Conservation (phyloP, 495 filamentous ascomycete species). For the Peziza echinospora region DNA sequence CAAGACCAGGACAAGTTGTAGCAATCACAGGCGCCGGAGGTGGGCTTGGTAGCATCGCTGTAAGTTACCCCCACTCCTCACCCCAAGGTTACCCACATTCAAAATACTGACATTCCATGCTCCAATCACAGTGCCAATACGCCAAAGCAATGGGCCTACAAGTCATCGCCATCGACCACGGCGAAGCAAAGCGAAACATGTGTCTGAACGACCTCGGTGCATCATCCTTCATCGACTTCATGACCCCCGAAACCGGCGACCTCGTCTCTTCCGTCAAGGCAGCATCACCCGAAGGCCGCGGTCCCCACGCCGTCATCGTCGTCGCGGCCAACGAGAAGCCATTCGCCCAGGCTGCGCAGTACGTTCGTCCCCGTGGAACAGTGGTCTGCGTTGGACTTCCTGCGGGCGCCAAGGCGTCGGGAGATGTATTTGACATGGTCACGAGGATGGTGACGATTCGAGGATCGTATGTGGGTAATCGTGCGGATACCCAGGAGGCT, state of each 20-base stretch:
- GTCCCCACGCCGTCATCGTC: conserved; percentile 71
- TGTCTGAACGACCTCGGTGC: conserved; percentile 43
- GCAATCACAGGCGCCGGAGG: conserved; percentile 80
- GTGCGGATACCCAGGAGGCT: conserved; percentile 63
- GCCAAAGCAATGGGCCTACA: conserved; percentile 73
- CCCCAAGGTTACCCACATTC: not conserved
- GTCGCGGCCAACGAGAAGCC: conserved; percentile 67
- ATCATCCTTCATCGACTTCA: conserved; percentile 55
- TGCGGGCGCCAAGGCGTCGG: conserved; percentile 43
- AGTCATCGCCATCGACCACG: conserved; percentile 56
- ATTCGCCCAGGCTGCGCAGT: conserved; percentile 80
- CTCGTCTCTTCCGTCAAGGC: conserved; percentile 65
- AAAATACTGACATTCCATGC: not conserved
- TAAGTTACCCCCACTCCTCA: conserved; percentile 1
- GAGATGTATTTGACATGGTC: conserved; percentile 70
- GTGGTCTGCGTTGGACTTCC: conserved; percentile 77
- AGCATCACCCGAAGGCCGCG: conserved; percentile 52
- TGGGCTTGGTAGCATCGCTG: conserved; percentile 58
- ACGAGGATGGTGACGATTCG: conserved; percentile 80
- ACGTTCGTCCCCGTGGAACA: conserved; percentile 55
- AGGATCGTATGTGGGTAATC: conserved; percentile 80
- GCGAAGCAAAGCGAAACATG: conserved; percentile 54
- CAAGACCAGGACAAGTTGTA: conserved; percentile 50
- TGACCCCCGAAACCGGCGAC: conserved; percentile 41
- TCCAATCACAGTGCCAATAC: conserved; percentile 42